Percentiles rank a stretch among this genome's conserved stretches.
phyloP scores from a whole-genome alignment of 2,329 filamentous ascomycete genomes.

The Neospermospora avenae region DNA sequence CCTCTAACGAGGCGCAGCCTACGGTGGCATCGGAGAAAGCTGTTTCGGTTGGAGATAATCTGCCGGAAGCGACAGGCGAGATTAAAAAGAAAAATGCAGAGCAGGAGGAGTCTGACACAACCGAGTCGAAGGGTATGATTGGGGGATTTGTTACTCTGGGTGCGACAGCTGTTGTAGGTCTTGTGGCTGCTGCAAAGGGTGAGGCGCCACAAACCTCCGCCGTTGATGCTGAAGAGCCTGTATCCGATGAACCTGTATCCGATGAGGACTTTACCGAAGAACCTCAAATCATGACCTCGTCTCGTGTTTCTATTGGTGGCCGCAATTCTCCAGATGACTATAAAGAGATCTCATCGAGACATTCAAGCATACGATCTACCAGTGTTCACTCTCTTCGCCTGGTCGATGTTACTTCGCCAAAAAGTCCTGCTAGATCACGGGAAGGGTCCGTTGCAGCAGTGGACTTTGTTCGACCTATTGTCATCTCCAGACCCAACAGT shows the following conservation, averaged over 20 bases:
- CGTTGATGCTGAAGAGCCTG: conserved; percentile 20
- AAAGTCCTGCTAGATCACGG: conserved; percentile 26
- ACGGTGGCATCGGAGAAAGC: background rate
- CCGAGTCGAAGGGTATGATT: conserved; percentile 10
- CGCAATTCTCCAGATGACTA: conserved; percentile 27
- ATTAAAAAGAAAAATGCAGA: background rate
- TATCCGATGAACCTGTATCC: conserved; percentile 26
- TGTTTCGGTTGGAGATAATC: background rate
- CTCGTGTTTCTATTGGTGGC: conserved; percentile 34
- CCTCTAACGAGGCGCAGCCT: background rate
- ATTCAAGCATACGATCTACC: conserved; percentile 28
- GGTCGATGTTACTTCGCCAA: conserved; percentile 32
- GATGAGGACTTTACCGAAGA: conserved; percentile 34
- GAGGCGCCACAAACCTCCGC: conserved; percentile 22
- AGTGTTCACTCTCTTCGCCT: conserved; percentile 35
- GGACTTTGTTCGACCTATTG: conserved; percentile 21
- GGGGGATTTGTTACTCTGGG: conserved; percentile 19
- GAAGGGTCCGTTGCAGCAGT: conserved; percentile 21
- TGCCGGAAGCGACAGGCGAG: background rate
- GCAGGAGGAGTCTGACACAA: conserved; percentile 1
- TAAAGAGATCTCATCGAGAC: conserved; percentile 21
- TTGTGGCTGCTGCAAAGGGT: conserved; percentile 22
- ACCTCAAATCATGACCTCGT: conserved; percentile 36
- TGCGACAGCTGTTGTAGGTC: conserved; percentile 23
- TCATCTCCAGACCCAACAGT: conserved; percentile 26